Conservation (phyloP, 345 rosid genomes). For the Brassica carinata region DNA sequence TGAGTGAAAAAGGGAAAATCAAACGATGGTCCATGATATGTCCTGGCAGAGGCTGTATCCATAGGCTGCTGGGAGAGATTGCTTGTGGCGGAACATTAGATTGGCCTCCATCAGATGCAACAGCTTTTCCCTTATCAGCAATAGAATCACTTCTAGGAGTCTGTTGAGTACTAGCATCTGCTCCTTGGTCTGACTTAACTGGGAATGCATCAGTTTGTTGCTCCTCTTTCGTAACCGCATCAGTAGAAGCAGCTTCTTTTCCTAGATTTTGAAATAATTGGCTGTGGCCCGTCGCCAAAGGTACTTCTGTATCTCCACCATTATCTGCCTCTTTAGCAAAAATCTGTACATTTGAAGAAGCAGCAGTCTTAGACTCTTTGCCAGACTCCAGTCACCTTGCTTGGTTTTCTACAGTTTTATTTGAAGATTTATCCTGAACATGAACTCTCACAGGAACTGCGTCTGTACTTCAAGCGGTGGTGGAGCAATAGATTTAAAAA, state of each 20-base stretch:
- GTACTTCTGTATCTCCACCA: slow-evolving; percentile 64
- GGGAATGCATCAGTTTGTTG: slow-evolving; percentile 57
- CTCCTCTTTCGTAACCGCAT: slow-evolving; percentile 68
- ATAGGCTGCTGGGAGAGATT: slow-evolving; percentile 66
- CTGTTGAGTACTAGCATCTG: slow-evolving; percentile 58
- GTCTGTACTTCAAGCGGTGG: slow-evolving; percentile 83
- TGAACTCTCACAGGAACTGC: slow-evolving; percentile 60
- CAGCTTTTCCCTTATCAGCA: slow-evolving; percentile 74
- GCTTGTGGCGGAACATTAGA: slow-evolving; percentile 69
- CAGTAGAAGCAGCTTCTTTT: slow-evolving; percentile 55
- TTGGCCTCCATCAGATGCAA: slow-evolving; percentile 70
- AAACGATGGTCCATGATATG: slow-evolving; percentile 95
- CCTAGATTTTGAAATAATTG: slow-evolving; percentile 48
- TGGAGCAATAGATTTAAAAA: slow-evolving; percentile 85
- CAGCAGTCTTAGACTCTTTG: slow-evolving; percentile 53
- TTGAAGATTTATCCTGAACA: slow-evolving; percentile 61
- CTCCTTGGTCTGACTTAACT: slow-evolving; percentile 75
- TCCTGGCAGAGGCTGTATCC: slow-evolving; percentile 79
- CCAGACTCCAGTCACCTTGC: slow-evolving; percentile 55
- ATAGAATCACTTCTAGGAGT: slow-evolving; percentile 62
- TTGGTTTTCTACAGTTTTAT: slow-evolving; percentile 63
- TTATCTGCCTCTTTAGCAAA: slow-evolving; percentile 61
- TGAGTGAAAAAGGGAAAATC: slow-evolving; percentile 98
- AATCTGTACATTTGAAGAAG: slow-evolving; percentile 50
- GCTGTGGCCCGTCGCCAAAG: slow-evolving; percentile 47